Evolutionary conservation across 495 filamentous ascomycete species (phyloP).

Genomic region (Cudoniella acicularis): DNA sequence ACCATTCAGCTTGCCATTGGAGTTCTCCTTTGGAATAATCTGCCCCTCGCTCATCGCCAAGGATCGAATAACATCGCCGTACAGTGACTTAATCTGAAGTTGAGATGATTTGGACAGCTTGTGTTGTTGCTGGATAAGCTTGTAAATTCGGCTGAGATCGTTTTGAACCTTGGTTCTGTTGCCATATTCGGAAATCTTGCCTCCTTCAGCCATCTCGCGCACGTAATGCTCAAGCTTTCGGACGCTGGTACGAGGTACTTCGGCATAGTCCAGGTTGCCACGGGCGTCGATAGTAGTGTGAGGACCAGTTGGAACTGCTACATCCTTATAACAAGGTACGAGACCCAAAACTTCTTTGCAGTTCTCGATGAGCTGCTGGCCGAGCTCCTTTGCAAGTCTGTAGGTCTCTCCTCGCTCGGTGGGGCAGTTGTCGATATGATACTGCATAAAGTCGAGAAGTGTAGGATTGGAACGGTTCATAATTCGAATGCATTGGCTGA

Average conservation of each 20-base stretch:
- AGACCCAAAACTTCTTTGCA: conserved; percentile 85
- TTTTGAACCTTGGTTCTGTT: conserved; percentile 97
- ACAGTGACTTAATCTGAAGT: conserved; percentile 89
- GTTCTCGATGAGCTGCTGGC: conserved; percentile 91
- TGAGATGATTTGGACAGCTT: conserved; percentile 92
- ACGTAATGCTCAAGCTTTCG: conserved; percentile 99
- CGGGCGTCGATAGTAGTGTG: conserved; percentile 84
- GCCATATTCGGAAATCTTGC: conserved; percentile 97
- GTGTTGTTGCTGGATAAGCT: conserved; percentile 95
- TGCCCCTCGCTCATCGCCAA: conserved; percentile 96
- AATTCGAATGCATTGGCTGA: conserved; percentile 95
- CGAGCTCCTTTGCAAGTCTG: conserved; percentile 92
- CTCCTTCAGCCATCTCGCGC: conserved; percentile 96
- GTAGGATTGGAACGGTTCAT: conserved; percentile 98
- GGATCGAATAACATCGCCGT: conserved; percentile 88
- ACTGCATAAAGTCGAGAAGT: conserved; percentile 98
- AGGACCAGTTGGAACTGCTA: conserved; percentile 85
- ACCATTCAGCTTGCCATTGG: conserved; percentile 61
- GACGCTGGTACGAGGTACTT: conserved; percentile 82
- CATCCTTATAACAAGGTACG: conserved; percentile 92
- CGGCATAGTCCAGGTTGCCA: conserved; percentile 85
- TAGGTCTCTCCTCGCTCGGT: conserved; percentile 97
- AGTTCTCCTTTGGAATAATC: conserved; percentile 83
- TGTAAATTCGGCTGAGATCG: conserved; percentile 89
- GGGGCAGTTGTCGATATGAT: conserved; percentile 98